Conservation (phyloP, 108 stramenopile species). For the Cyclotella distinguenda region DNA sequence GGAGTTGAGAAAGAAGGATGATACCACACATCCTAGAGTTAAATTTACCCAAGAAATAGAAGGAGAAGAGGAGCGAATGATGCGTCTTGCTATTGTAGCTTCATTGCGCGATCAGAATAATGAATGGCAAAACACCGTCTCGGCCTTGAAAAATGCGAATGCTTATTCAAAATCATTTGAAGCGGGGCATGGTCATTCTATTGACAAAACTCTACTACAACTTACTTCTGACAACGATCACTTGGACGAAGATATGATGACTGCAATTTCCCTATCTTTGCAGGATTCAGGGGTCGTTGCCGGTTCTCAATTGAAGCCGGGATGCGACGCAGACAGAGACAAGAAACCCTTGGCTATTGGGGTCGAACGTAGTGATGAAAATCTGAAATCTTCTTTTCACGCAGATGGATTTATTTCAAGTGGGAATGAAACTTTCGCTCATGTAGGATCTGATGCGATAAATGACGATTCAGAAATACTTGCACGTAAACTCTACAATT, state of each 20-base stretch:
- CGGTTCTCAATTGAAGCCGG: not conserved
- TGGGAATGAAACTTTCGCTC: not conserved
- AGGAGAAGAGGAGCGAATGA: constrained; percentile 39
- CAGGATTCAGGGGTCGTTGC: not conserved
- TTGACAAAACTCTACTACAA: not conserved
- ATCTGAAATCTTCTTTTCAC: not conserved
- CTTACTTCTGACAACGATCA: constrained; percentile 19
- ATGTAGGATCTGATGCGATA: not conserved
- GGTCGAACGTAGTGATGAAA: not conserved
- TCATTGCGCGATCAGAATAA: constrained; percentile 21
- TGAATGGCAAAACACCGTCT: not conserved
- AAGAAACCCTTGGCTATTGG: constrained; percentile 5
- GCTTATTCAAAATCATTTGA: not conserved
- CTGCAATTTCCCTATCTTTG: constrained; percentile 42
- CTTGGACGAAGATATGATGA: constrained; percentile 39
- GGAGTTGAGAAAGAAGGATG: not conserved
- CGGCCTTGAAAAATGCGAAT: not conserved
- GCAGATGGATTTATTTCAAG: not conserved
- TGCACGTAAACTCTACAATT: constrained; percentile 49
- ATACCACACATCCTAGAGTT: not conserved
- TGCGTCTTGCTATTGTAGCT: constrained; percentile 37
- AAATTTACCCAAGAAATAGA: constrained; percentile 19
- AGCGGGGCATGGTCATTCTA: constrained; percentile 3
- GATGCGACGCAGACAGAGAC: not conserved
- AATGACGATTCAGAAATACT: constrained; percentile 48